Evolutionary conservation across 805 yeast genomes (phyloP), one percentile per base, ranked within the genome.

Genomic region (Sungouiozyma ichnusensis): DNA sequence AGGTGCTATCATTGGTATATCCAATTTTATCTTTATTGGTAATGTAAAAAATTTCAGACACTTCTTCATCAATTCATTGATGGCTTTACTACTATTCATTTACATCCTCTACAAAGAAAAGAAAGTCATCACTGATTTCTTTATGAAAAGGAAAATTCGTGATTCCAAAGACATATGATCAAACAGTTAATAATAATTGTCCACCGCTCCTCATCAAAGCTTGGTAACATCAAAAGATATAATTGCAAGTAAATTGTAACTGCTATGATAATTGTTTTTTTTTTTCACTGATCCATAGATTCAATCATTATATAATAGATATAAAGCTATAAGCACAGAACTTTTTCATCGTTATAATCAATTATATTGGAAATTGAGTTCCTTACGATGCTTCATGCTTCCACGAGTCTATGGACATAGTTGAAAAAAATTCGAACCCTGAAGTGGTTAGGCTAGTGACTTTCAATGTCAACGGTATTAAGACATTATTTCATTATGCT

Each of bases 401-500:
- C n/a, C n/a, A n/a, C n/a, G n/a, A n/a, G n/a, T n/a, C n/a, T n/a
- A n/a, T 6, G 11, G 29, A 6, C 6, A 24, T 6, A 7, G 29
- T 24, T 24, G 29, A 36, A 36, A 20, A 19, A 32, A n/a, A n/a
- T n/a, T 17, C 20, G 9, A 35, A 17, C 8, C 20, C 20, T 11
- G 29, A 37, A 13, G 9, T 9, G 2, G 29, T 47, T 11, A 33
- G 50, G 8, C 20, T 73, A 36, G 62, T 82, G 15, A 68, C 92
- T 0, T 90, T 86, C 70, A 90, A 87, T 60, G 82, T 86, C 37
- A 90, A 87, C 54, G 96, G 96, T 0, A 61, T 78, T 40, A 76
- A 85, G 40, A 87, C 95, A 0, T 64, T 90, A 20, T 76, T 81
- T 57, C 81, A 84, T 52, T 85, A 85, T 57, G 75, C 79, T 46